Base-by-base conservation (phyloP, 768 basidiomycete genomes). In the Mycena maculata region DNA sequence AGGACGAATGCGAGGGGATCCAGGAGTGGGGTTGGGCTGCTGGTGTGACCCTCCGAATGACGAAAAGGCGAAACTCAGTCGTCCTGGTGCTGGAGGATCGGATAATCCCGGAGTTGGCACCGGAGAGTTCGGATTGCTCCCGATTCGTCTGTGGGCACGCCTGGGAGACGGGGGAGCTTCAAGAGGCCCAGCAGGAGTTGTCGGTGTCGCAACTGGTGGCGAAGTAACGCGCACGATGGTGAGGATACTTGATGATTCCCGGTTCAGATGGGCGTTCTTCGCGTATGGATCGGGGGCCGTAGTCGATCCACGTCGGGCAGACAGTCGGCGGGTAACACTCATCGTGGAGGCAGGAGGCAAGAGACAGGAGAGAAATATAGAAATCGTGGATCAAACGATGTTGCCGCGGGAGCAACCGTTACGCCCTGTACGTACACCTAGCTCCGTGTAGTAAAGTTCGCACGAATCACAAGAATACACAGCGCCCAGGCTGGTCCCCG, bases 251-350 rank as follows among this genome's bases (percentile, higher is more conserved):
- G 87, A 88, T 0, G 88, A 85, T 2, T 86, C 82, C 65, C 89
- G 82, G 61, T 81, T 80, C 42, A 88, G 70, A 13, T 79, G 74
- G 22, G 85, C 77, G 71, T 92, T 86, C 10, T 81, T 76, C 45
- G 85, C 91, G 71, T 83, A 89, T 0, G 93, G 92, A 75, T 94
- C 93, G 2, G 84, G 77, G 0, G 93, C 93, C 30, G 87, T 82
- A 16, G 84, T 77, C 0, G 93, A 94, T 20, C 92, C 92, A 52
- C 92, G 85, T 20, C 93, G 85, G 9, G 83, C 73, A 27, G 85
- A 81, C 41, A 92, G 81, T 48, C 83, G 71, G 36, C 81, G 79
- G 25, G 68, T 64, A 4, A 70, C 54, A 15, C 45, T 54, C 55
- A 55, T 66, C 39, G 70, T 61, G 42, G 63, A 31, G 44, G 45